phyloP scores from a whole-genome alignment of 768 basidiomycete species.

The Russula ochroleuca region DNA sequence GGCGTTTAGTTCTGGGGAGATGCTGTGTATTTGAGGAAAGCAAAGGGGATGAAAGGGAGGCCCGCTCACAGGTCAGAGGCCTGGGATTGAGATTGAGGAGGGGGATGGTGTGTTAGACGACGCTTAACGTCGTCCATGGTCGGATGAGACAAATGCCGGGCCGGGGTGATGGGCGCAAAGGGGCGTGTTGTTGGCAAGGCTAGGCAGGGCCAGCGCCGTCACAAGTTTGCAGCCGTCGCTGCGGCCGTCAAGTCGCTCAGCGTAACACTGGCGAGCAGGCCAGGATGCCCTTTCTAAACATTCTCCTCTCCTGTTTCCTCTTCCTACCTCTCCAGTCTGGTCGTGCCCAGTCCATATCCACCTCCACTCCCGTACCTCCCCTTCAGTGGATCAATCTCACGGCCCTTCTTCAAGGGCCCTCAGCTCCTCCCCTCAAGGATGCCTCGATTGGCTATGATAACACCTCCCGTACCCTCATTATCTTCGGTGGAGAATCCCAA shows the following conservation, averaged over 20 bases:
- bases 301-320: conserved; percentile 30
- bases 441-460: conserved; percentile 59
- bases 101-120: conserved; percentile 5
- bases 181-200: conserved; percentile 18
- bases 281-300: conserved; percentile 10
- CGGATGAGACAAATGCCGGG: neutral
- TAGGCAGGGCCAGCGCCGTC: neutral
- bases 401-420: conserved; percentile 47
- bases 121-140: conserved; percentile 11
- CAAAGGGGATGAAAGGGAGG: neutral
- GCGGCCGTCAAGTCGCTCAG: conserved; percentile 1
- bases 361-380: conserved; percentile 52
- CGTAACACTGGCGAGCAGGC: neutral
- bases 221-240: conserved; percentile 6
- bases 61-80: conserved; percentile 13
- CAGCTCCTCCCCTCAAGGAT: conserved; percentile 59
- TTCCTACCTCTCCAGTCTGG: conserved; percentile 29
- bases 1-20: conserved; percentile 48
- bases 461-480: conserved; percentile 51
- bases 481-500: conserved; percentile 74
- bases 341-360: conserved; percentile 49
- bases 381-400: conserved; percentile 72
- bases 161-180: neutral
- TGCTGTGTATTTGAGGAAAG: conserved; percentile 31
- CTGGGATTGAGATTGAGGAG: neutral